A percentile compares a stretch with the other conserved stretches of the same genome.
These are phyloP conservation scores for Acidiella bohemica DNA, from an alignment of 495 filamentous ascomycete species.

Conservation along the genomic window DNA sequence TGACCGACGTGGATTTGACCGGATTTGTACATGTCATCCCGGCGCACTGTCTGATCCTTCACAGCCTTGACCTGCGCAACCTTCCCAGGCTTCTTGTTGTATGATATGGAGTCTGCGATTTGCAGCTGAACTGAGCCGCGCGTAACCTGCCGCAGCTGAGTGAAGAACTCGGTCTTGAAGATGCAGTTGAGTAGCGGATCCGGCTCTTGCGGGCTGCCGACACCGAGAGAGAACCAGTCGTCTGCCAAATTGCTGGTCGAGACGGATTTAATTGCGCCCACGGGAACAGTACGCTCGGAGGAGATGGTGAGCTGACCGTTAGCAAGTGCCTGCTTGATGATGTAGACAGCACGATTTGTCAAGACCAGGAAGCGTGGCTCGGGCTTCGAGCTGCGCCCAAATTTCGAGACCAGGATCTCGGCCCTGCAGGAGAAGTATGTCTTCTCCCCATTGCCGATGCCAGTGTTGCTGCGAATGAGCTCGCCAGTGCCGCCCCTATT, in stretches of 20 bases:
- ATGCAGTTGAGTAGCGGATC: slow-evolving; percentile 86
- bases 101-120: slow-evolving; percentile 76
- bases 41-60: slow-evolving; percentile 61
- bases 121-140: slow-evolving; percentile 69
- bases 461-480: slow-evolving; percentile 59
- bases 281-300: slow-evolving; percentile 63
- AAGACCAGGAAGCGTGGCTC: slow-evolving; percentile 74
- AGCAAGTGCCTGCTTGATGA: slow-evolving; percentile 69
- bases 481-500: slow-evolving; percentile 70
- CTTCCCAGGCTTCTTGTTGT: slow-evolving; percentile 97
- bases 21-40: slow-evolving; percentile 84
- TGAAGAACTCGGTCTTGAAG: slow-evolving; percentile 96
- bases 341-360: slow-evolving; percentile 72
- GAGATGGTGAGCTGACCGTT: slow-evolving; percentile 70
- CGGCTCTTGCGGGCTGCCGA: slow-evolving; percentile 76
- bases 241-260: slow-evolving; percentile 68
- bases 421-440: slow-evolving; percentile 80
- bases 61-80: slow-evolving; percentile 70
- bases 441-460: slow-evolving; percentile 51
- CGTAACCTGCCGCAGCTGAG: slow-evolving; percentile 62
- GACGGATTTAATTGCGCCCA: slow-evolving; percentile 79
- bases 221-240: slow-evolving; percentile 89
- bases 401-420: slow-evolving; percentile 79
- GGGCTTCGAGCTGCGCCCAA: slow-evolving; percentile 89
- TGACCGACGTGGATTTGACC: slow-evolving; percentile 72